Evolutionary conservation across 2,329 filamentous ascomycete genomes (phyloP).

Genomic region (Magnaporthiopsis rhizophila): DNA sequence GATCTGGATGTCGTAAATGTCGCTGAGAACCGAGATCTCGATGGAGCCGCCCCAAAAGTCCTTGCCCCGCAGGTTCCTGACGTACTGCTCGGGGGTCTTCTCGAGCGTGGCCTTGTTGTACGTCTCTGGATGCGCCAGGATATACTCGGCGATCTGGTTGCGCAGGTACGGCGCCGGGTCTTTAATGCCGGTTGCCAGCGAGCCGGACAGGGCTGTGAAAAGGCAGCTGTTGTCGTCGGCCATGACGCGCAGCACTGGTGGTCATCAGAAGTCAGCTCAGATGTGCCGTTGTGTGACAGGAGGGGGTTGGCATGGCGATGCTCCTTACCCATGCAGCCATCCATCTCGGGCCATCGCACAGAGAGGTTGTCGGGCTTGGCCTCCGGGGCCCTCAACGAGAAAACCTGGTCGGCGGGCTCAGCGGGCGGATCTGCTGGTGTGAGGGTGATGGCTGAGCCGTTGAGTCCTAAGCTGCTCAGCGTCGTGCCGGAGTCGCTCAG

Average conservation of each 20-base stretch:
- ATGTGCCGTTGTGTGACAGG: too few relatives aligned
- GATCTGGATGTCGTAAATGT: conserved; percentile 80
- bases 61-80: conserved; percentile 68
- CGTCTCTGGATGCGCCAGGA: conserved; percentile 61
- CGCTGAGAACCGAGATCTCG: conserved; percentile 76
- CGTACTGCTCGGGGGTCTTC: conserved; percentile 62
- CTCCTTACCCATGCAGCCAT: conserved; percentile 7
- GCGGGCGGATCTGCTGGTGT: conserved; percentile 1
- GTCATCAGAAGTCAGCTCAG: neutral
- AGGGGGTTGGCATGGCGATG: too few relatives aligned
- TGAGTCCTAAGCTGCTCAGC: conserved; percentile 38
- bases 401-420: neutral
- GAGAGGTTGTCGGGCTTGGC: conserved; percentile 5
- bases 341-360: conserved; percentile 7
- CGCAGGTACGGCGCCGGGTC: conserved; percentile 52
- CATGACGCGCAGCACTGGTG: conserved; percentile 77
- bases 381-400: neutral
- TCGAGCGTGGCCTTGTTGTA: conserved; percentile 76
- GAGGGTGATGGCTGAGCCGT: conserved; percentile 42
- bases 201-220: conserved; percentile 80
- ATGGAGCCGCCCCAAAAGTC: conserved; percentile 89
- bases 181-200: conserved; percentile 50
- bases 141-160: conserved; percentile 68
- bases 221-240: conserved; percentile 94
- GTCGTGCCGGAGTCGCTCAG: conserved; percentile 38